Conservation (phyloP, 2,329 filamentous ascomycete genomes). For the Hypomyces perniciosus region DNA sequence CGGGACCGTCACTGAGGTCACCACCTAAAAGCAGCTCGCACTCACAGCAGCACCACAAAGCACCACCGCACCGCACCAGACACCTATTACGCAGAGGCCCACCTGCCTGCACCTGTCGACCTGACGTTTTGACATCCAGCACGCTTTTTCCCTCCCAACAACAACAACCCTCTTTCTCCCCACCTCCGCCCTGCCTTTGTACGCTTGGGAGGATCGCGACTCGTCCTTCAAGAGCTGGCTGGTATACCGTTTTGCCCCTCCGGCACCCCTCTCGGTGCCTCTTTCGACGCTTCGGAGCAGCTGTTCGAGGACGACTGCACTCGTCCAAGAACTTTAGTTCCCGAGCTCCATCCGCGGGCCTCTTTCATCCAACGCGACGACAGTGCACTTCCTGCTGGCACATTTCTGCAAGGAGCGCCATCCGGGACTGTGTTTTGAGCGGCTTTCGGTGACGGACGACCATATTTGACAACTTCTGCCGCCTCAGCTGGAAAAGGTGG, state of each 20-base stretch:
- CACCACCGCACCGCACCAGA: slow-evolving; percentile 5
- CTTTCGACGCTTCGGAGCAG: slow-evolving; percentile 21
- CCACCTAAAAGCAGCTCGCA: too few species aligned
- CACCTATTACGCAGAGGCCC: slow-evolving; percentile 36
- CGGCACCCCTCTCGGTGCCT: slow-evolving; percentile 12
- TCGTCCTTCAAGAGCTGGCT: slow-evolving; percentile 4
- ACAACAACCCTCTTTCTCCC: slow-evolving; percentile 11
- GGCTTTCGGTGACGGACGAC: neutral
- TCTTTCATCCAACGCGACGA: neutral
- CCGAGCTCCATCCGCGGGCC: slow-evolving; percentile 5
- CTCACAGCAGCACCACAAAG: slow-evolving; percentile 12
- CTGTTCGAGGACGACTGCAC: slow-evolving; percentile 37
- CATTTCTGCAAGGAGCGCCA: neutral
- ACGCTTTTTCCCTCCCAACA: slow-evolving; percentile 17
- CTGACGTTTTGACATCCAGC: slow-evolving; percentile 31
- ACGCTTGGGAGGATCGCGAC: slow-evolving; percentile 3
- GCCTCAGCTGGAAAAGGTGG: neutral
- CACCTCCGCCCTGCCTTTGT: slow-evolving; percentile 8
- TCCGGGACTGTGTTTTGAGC: neutral
- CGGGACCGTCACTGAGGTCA: too few species aligned
- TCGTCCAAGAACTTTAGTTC: slow-evolving; percentile 27
- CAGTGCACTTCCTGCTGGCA: neutral
- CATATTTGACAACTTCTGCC: neutral
- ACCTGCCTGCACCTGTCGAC: slow-evolving; percentile 28
- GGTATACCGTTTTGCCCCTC: slow-evolving; percentile 14